Evolutionary conservation across 2,329 filamentous ascomycete species (phyloP).

Genomic region (Venturia carpophila): DNA sequence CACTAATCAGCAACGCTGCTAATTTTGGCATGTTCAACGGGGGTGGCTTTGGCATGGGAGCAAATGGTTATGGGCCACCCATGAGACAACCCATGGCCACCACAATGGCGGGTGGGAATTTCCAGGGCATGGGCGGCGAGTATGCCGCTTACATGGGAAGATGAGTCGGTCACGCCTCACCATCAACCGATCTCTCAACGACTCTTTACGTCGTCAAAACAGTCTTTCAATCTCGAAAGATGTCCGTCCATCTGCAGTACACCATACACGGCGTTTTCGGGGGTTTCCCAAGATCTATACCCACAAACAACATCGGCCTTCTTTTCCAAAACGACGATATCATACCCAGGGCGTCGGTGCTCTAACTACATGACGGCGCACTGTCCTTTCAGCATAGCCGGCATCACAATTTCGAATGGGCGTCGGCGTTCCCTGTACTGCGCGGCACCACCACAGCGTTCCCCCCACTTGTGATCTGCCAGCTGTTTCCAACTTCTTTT

Average conservation of each 20-base stretch:
- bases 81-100: slow-evolving; percentile 17
- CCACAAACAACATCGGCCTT: slow-evolving; percentile 6
- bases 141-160: slow-evolving; percentile 19
- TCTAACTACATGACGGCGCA: background rate
- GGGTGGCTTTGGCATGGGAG: slow-evolving; percentile 10
- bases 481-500: background rate
- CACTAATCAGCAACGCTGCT: background rate
- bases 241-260: background rate
- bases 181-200: background rate
- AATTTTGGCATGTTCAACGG: slow-evolving; percentile 13
- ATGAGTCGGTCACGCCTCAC: background rate
- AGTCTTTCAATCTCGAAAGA: too few species aligned
- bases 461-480: background rate
- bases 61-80: background rate
- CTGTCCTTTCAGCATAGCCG: slow-evolving; percentile 5
- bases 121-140: slow-evolving; percentile 18
- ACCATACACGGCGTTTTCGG: slow-evolving; percentile 2
- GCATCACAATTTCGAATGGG: slow-evolving; percentile 1
- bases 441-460: background rate
- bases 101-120: slow-evolving; percentile 16
- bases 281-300: background rate
- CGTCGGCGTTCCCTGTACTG: background rate
- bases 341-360: background rate
- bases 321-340: background rate
- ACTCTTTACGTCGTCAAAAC: background rate